Evolutionary conservation across 768 basidiomycete species (phyloP).

Genomic region (Hericium coralloides): DNA sequence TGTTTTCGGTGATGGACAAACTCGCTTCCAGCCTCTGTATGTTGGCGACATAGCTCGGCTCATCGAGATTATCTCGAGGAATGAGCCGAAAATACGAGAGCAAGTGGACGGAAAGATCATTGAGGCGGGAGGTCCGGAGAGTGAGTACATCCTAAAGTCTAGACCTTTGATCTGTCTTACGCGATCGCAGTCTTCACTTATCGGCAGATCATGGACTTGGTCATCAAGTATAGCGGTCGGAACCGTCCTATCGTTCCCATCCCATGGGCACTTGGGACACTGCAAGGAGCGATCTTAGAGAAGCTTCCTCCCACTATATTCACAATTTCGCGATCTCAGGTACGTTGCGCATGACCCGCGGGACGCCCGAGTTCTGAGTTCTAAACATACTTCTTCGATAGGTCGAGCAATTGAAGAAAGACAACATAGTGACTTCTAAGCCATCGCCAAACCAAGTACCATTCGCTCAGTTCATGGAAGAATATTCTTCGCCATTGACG

Average conservation of each 20-base stretch:
- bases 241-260: conserved; percentile 52
- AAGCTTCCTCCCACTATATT: conserved; percentile 54
- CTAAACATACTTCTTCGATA: conserved; percentile 16
- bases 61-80: conserved; percentile 48
- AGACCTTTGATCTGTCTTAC: not conserved
- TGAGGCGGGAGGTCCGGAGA: conserved; percentile 40
- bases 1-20: conserved; percentile 63
- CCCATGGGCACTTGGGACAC: conserved; percentile 50
- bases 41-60: conserved; percentile 57
- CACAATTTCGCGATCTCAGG: conserved; percentile 65
- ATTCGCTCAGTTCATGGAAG: conserved; percentile 20
- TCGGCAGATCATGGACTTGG: conserved; percentile 54
- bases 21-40: conserved; percentile 66
- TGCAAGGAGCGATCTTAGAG: conserved; percentile 62
- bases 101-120: conserved; percentile 35
- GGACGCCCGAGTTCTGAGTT: too few relatives aligned
- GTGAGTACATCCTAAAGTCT: conserved; percentile 32
- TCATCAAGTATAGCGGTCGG: conserved; percentile 44
- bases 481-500: conserved; percentile 19
- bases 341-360: conserved; percentile 17
- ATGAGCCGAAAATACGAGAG: conserved; percentile 29
- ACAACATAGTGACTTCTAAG: conserved; percentile 41
- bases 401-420: conserved; percentile 53
- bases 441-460: conserved; percentile 17
- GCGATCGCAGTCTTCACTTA: conserved; percentile 50